phyloP scores from a whole-genome alignment of 345 rosid genomes.

The Eucalyptus camaldulensis region DNA sequence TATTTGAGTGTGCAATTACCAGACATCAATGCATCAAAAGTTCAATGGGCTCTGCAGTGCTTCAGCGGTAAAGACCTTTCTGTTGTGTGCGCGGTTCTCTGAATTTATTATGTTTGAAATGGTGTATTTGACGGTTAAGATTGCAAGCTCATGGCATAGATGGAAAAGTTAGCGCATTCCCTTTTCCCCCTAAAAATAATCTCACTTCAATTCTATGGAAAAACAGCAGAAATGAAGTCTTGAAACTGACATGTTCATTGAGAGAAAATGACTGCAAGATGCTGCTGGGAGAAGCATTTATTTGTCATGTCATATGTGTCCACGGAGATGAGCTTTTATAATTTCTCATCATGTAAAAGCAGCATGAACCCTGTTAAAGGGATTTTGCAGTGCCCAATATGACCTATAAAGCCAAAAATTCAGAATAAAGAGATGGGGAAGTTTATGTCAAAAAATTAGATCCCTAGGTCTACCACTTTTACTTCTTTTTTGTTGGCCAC shows the following conservation, averaged over 20 bases:
- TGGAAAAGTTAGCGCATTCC: background rate
- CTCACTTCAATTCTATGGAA: too few relatives aligned
- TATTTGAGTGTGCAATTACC: too few relatives aligned
- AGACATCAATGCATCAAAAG: too few relatives aligned
- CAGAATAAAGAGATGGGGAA: background rate
- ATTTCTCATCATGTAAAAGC: too few relatives aligned
- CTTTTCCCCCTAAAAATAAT: background rate
- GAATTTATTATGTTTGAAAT: background rate
- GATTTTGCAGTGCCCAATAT: background rate
- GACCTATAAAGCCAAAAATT: background rate
- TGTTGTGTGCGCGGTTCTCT: too few relatives aligned
- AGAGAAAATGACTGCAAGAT: too few relatives aligned
- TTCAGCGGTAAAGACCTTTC: too few relatives aligned
- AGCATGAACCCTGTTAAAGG: accelerated
- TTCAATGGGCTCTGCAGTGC: too few relatives aligned
- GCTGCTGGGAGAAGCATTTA: background rate
- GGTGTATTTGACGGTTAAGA: background rate
- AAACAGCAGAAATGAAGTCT: too few relatives aligned
- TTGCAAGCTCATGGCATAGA: background rate
- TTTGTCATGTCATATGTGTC: background rate
- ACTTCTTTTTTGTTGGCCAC: too few relatives aligned
- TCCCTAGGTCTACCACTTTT: accelerated
- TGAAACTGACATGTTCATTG: too few relatives aligned
- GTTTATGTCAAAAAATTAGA: too few relatives aligned
- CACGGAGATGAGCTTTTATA: background rate